Evolutionary conservation across 2,329 filamentous ascomycete genomes (phyloP).

Genomic region (Grosmannia serpens): DNA sequence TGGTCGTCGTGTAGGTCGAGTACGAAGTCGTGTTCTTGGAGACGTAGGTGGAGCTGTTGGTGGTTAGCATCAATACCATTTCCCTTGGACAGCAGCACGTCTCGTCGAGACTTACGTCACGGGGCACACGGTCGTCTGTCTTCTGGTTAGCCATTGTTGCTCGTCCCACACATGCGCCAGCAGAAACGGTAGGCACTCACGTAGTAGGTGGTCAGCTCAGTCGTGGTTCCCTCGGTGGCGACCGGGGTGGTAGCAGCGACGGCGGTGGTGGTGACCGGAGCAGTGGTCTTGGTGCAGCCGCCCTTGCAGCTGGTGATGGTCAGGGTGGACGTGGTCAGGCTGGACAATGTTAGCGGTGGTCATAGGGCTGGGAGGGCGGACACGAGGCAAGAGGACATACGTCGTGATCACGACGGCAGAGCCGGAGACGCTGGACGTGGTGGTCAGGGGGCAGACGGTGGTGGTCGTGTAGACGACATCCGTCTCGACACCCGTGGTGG

Average conservation of each 20-base stretch:
- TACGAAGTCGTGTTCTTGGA: conserved; percentile 16
- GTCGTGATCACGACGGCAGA: neutral
- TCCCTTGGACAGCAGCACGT: no score
- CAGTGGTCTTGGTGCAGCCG: conserved; percentile 17
- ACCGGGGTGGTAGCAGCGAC: neutral
- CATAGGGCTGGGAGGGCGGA: no score
- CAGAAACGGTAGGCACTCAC: neutral
- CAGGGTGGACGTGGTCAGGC: conserved; percentile 32
- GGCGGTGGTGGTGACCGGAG: neutral
- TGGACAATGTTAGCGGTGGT: neutral
- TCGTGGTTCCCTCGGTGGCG: conserved; percentile 15
- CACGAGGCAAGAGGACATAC: neutral
- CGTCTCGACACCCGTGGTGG: neutral
- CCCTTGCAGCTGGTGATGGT: conserved; percentile 27
- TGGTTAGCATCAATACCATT: no score
- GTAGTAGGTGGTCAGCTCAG: conserved; percentile 17
- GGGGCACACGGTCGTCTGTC: conserved; percentile 5
- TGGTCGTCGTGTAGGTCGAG: conserved; percentile 31
- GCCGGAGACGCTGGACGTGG: neutral
- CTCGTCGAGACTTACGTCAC: neutral
- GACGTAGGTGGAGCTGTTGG: neutral
- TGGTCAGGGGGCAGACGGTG: conserved; percentile 20
- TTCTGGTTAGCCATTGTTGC: neutral
- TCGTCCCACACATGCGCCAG: neutral
- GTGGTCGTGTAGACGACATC: conserved; percentile 12